Evolutionary conservation across 768 basidiomycete species (phyloP).

Genomic region (Floccularia luteovirens): DNA sequence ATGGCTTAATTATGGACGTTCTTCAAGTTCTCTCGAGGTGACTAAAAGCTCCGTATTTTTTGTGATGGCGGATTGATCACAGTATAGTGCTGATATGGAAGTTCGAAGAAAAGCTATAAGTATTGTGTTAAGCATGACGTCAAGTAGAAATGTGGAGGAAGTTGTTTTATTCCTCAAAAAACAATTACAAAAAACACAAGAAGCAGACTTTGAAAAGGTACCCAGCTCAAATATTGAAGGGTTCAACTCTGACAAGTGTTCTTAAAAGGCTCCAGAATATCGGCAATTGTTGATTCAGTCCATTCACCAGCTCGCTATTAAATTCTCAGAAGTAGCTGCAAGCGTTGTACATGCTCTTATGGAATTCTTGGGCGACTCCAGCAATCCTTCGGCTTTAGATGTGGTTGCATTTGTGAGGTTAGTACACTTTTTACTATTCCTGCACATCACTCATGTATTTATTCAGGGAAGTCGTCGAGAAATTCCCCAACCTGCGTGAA

Average conservation of each 20-base stretch:
- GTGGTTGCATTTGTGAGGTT: slow-evolving; percentile 70
- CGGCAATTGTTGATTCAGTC: slow-evolving; percentile 94
- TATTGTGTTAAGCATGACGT: slow-evolving; percentile 89
- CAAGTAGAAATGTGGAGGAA: slow-evolving; percentile 92
- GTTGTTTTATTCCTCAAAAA: slow-evolving; percentile 97
- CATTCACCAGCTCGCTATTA: slow-evolving; percentile 93
- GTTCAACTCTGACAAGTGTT: not conserved
- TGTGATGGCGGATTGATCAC: slow-evolving; percentile 1
- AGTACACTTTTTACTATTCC: slow-evolving; percentile 5
- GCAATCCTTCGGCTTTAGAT: slow-evolving; percentile 91
- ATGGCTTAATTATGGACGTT: slow-evolving; percentile 92
- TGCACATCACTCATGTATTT: slow-evolving; percentile 1
- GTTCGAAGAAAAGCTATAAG: slow-evolving; percentile 88
- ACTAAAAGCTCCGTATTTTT: not conserved
- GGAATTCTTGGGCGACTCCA: slow-evolving; percentile 93
- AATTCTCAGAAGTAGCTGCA: slow-evolving; percentile 94
- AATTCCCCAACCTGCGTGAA: slow-evolving; percentile 81
- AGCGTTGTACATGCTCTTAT: slow-evolving; percentile 90
- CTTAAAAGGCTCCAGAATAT: slow-evolving; percentile 80
- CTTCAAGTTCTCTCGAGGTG: slow-evolving; percentile 84
- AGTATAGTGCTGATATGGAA: slow-evolving; percentile 83
- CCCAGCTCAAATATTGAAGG: not conserved
- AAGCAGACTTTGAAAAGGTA: slow-evolving; percentile 90
- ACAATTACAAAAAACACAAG: slow-evolving; percentile 90
- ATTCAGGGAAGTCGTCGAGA: slow-evolving; percentile 87